Conservation (phyloP, 495 filamentous ascomycete species). For the Immersiella caudata region DNA sequence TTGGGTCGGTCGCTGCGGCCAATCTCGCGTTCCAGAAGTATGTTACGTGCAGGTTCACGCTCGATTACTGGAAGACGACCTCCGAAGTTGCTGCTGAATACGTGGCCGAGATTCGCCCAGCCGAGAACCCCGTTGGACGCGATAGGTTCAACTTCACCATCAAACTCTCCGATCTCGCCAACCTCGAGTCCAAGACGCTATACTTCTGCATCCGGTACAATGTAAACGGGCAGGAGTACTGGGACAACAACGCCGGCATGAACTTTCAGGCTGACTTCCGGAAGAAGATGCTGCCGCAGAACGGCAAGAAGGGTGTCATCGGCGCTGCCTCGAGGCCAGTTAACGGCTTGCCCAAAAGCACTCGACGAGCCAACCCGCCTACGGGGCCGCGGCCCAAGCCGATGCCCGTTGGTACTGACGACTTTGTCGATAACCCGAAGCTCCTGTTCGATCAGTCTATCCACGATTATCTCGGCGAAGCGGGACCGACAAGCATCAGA, state of each 20-base stretch:
- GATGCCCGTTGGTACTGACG: slow-evolving; percentile 66
- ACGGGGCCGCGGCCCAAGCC: slow-evolving; percentile 58
- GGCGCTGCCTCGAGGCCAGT: slow-evolving; percentile 57
- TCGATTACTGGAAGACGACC: slow-evolving; percentile 97
- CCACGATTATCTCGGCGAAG: slow-evolving; percentile 57
- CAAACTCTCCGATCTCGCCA: slow-evolving; percentile 86
- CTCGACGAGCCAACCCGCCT: slow-evolving; percentile 55
- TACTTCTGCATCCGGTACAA: slow-evolving; percentile 90
- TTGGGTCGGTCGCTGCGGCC: slow-evolving; percentile 80
- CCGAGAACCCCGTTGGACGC: slow-evolving; percentile 66
- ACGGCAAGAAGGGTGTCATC: slow-evolving; percentile 55
- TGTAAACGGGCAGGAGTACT: slow-evolving; percentile 82
- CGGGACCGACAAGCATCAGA: slow-evolving; percentile 46
- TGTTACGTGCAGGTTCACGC: slow-evolving; percentile 88
- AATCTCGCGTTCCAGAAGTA: slow-evolving; percentile 90
- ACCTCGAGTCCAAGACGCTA: slow-evolving; percentile 86
- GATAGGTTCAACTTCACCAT: slow-evolving; percentile 94
- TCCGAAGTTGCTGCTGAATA: slow-evolving; percentile 92
- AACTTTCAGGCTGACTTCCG: slow-evolving; percentile 94
- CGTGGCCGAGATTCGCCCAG: slow-evolving; percentile 73
- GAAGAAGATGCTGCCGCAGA: slow-evolving; percentile 66
- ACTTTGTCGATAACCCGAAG: slow-evolving; percentile 64
- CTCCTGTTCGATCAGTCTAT: slow-evolving; percentile 61
- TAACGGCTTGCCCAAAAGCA: slow-evolving; percentile 75
- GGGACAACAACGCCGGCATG: slow-evolving; percentile 86